These are phyloP conservation scores for Plasmodium malariae DNA, from an alignment of 169 alveolate genomes.

Conservation along the genomic window DNA sequence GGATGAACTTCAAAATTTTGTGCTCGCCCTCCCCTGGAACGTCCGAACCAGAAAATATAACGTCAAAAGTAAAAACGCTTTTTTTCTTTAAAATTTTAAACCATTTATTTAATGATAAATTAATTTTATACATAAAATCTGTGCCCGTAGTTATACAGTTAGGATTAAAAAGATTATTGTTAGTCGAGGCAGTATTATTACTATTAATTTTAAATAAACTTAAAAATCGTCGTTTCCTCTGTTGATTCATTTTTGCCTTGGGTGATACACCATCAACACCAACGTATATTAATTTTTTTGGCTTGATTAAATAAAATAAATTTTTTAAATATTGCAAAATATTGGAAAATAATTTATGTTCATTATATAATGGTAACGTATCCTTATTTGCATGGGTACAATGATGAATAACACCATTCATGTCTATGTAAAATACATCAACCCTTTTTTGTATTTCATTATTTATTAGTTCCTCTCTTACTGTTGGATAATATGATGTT, in stretches of 20 bases:
- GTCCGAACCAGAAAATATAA: constrained; percentile 93
- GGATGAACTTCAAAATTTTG: constrained; percentile 94
- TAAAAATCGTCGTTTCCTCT: constrained; percentile 94
- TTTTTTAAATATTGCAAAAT: constrained; percentile 92
- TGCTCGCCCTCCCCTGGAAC: constrained; percentile 99
- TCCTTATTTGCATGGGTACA: constrained; percentile 92
- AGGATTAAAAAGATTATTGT: constrained; percentile 84
- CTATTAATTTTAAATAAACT: constrained; percentile 90
- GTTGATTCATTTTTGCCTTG: constrained; percentile 97
- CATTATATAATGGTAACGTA: constrained; percentile 49
- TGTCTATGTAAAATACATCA: constrained; percentile 95
- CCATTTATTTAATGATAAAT: constrained; percentile 78
- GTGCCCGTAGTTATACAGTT: constrained; percentile 97
- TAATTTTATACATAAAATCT: constrained; percentile 91
- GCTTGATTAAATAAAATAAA: constrained; percentile 92
- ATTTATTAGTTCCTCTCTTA: constrained; percentile 52
- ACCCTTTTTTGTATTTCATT: constrained; percentile 58
- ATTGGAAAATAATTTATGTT: constrained; percentile 80
- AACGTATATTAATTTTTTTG: constrained; percentile 91
- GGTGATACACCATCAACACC: constrained; percentile 99
- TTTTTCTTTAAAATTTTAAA: constrained; percentile 83
- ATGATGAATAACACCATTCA: constrained; percentile 97
- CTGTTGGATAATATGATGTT: constrained; percentile 67
- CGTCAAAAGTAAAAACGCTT: constrained; percentile 89
- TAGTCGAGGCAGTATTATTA: constrained; percentile 41